A percentile compares a stretch with the other conserved stretches of the same genome.
Conservation (phyloP, 2,329 filamentous ascomycete genomes). For the Tolypocladium cylindrosporum region DNA sequence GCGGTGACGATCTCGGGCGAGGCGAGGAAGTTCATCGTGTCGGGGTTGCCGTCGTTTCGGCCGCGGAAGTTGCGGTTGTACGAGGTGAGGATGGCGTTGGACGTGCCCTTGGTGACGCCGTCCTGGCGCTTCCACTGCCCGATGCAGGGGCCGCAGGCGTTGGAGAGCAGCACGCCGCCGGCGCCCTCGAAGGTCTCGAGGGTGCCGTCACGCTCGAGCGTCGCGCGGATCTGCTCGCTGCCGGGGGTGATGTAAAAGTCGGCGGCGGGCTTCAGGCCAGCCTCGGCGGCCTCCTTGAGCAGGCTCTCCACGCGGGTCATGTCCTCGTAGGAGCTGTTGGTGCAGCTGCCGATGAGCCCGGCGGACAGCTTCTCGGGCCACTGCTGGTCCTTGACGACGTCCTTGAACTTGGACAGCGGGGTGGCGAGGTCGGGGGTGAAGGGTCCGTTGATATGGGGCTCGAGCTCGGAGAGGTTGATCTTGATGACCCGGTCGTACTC, state of each 20-base stretch:
- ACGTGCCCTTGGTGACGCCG: constrained; percentile 69
- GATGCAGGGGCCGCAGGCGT: constrained; percentile 90
- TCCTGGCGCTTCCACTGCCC: constrained; percentile 94
- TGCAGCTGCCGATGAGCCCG: constrained; percentile 93
- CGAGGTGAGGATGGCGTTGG: constrained; percentile 90
- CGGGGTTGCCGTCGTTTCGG: constrained; percentile 91
- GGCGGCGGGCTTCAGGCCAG: constrained; percentile 80
- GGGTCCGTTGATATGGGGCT: constrained; percentile 94
- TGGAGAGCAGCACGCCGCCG: constrained; percentile 83
- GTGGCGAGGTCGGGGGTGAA: constrained; percentile 95
- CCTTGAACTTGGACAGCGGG: constrained; percentile 81
- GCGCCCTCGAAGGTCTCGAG: constrained; percentile 77
- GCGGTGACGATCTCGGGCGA: constrained; percentile 95
- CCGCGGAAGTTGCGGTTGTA: constrained; percentile 99
- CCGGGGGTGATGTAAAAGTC: constrained; percentile 96
- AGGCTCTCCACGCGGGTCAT: constrained; percentile 94
- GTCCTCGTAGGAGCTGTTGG: constrained; percentile 97
- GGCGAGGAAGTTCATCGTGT: constrained; percentile 97
- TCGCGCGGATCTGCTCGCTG: constrained; percentile 93
- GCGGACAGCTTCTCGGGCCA: constrained; percentile 91
- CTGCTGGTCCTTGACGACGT: constrained; percentile 69
- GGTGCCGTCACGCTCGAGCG: constrained; percentile 79
- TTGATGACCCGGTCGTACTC: constrained; percentile 86
- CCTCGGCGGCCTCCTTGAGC: constrained; percentile 79
- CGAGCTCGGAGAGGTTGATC: constrained; percentile 80